Evolutionary conservation across 345 rosid species (phyloP).

Genomic region (Dovyalis caffra): DNA sequence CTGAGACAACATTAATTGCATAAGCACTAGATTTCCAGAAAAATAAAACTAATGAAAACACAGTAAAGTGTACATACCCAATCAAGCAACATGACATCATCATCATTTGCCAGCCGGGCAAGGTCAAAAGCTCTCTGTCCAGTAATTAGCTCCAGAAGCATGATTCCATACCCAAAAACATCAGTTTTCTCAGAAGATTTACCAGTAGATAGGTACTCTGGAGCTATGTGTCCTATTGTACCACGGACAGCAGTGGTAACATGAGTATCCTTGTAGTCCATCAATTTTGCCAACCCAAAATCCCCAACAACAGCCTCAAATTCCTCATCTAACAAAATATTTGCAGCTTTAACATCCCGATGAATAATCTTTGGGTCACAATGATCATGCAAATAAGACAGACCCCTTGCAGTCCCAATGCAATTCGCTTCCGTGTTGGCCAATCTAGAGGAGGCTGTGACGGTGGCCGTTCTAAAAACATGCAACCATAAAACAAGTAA

Average conservation of each 20-base stretch:
- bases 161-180: constrained; percentile 93
- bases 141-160: constrained; percentile 92
- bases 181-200: constrained; percentile 97
- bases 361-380: constrained; percentile 98
- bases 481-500: background rate
- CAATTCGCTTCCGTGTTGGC: constrained; percentile 81
- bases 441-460: constrained; percentile 88
- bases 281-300: constrained; percentile 90
- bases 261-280: constrained; percentile 99
- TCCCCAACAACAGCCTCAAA: constrained; percentile 99
- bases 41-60: background rate
- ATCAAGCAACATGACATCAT: constrained; percentile 95
- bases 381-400: constrained; percentile 94
- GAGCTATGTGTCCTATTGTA: constrained; percentile 96
- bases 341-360: constrained; percentile 98
- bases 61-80: constrained; percentile 53
- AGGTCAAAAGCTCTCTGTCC: constrained; percentile 99
- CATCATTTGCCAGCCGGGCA: constrained; percentile 93
- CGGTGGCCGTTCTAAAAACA: constrained; percentile 67
- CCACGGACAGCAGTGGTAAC: constrained; percentile 98
- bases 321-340: constrained; percentile 90
- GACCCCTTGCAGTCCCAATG: constrained; percentile 93
- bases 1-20: constrained; percentile 33
- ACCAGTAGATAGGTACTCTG: constrained; percentile 92
- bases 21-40: background rate